Evolutionary conservation across 352 stramenopile species (phyloP).

Genomic region (Globisporangium yorkense): DNA sequence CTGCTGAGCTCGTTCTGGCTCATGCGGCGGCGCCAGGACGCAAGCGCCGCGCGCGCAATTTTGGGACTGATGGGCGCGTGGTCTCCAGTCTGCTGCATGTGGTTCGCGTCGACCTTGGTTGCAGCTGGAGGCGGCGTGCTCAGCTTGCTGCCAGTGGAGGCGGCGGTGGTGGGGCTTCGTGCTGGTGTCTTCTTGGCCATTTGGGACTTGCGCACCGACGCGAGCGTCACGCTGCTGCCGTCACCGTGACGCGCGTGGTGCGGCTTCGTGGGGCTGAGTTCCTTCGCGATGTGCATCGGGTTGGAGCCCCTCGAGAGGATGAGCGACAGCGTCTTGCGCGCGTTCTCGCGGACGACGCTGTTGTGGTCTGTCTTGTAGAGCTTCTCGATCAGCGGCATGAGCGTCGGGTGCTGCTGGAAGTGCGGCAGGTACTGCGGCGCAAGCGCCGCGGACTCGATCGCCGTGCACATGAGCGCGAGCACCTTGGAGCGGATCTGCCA

Average conservation of each 20-base stretch:
- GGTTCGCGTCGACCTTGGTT: conserved; percentile 16
- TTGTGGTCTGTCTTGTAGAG: conserved; percentile 32
- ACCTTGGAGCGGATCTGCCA: conserved; percentile 56
- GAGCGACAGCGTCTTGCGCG: conserved; percentile 49
- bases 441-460: conserved; percentile 41
- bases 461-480: conserved; percentile 45
- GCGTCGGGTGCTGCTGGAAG: conserved; percentile 17
- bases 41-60: conserved; percentile 27
- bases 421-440: conserved; percentile 22
- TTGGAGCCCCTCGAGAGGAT: conserved; percentile 44
- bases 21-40: conserved; percentile 34
- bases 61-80: conserved; percentile 27
- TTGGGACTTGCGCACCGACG: conserved; percentile 7
- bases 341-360: conserved; percentile 37
- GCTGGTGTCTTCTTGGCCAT: background rate
- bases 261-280: conserved; percentile 11
- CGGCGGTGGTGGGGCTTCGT: background rate
- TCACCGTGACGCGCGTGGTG: conserved; percentile 17
- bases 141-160: conserved; percentile 7
- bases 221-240: background rate
- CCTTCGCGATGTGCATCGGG: conserved; percentile 27
- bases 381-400: conserved; percentile 29
- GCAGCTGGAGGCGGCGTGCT: conserved; percentile 11
- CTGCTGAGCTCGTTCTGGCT: conserved; percentile 12
- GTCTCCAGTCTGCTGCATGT: background rate